Evolutionary conservation across 2,329 filamentous ascomycete genomes (phyloP), one percentile per base, ranked within the genome.

Genomic region (Plenodomus lindquistii): DNA sequence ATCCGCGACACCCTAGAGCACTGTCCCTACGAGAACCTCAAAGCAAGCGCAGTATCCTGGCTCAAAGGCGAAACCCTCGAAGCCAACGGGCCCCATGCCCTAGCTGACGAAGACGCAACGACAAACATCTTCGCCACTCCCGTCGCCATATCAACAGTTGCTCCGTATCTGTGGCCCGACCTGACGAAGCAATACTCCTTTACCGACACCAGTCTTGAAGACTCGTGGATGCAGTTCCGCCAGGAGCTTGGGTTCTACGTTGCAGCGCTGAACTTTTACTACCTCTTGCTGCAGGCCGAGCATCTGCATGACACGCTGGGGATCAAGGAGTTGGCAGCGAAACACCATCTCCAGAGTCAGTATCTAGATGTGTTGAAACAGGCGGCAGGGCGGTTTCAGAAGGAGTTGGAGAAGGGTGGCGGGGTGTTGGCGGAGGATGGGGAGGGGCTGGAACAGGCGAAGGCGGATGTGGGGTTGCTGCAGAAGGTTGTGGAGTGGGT

Each of bases 1-100:
- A 81, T 84, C 44, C 74, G 77, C 4, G 78, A 79, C 37, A 80
- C 81, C 2, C 70, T 85, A 3, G 78, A 82, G 52, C 74, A 83
- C 41, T 79, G 79, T 16, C 74, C 75, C 0, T 78, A 81, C 48
- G 75, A 79, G 38, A 80, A 81, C 15, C 75, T 82, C 31, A 82
- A 81, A 57, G 80, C 81, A 29, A 79, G 77, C 36, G 82, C 82
- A 2, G 77, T 85, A 4, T 77, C 79, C 27, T 85, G 83, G 83
- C 70, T 85, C 27, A 85, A 84, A 60, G 75, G 81, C 35, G 83
- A 85, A 60, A 79, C 82, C 0, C 73, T 85, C 4, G 74, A 78
- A 55, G 76, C 78, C 4, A 68, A 66, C 21, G 40, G 55, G 3
- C 77, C 69, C 16, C 50, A 40, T 55, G 34, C 46, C 13, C 46